phyloP scores from a whole-genome alignment of 73 alveolate species.

The Diophrys sp. region DNA sequence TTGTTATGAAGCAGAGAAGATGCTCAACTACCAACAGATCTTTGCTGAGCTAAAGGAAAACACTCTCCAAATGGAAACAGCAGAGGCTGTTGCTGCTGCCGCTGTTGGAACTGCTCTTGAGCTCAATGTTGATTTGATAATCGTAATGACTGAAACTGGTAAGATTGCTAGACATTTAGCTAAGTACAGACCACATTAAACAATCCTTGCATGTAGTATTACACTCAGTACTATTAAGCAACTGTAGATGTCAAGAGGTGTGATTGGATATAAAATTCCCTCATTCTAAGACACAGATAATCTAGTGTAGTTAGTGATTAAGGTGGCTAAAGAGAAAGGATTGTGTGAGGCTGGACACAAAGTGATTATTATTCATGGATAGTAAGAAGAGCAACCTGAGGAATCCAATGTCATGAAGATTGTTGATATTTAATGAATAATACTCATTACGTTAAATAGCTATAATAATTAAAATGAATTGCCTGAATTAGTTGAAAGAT shows the following conservation, averaged over 20 bases:
- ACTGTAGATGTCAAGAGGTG: constrained; percentile 76
- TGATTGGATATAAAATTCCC: constrained; percentile 65
- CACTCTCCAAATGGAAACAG: constrained; percentile 39
- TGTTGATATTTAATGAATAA: constrained; percentile 40
- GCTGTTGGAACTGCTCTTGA: constrained; percentile 74
- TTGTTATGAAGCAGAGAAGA: constrained; percentile 86
- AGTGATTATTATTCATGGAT: constrained; percentile 81
- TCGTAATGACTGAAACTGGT: constrained; percentile 77
- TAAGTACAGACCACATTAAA: constrained; percentile 80
- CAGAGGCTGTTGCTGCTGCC: constrained; percentile 78
- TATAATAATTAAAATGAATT: neutral
- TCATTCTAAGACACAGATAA: constrained; percentile 64
- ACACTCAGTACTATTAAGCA: constrained; percentile 33
- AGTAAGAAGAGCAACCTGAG: constrained; percentile 86
- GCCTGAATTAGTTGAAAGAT: neutral
- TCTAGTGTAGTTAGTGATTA: constrained; percentile 60
- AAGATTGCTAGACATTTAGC: constrained; percentile 80
- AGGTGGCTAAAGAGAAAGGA: constrained; percentile 78
- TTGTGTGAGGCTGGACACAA: constrained; percentile 83
- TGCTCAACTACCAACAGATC: constrained; percentile 50
- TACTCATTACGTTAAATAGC: neutral
- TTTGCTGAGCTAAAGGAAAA: constrained; percentile 18
- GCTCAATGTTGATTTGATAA: constrained; percentile 60
- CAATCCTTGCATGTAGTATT: constrained; percentile 63
- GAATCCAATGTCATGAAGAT: constrained; percentile 73